Conservation (phyloP, 768 basidiomycete genomes). For the Psilocybe subaeruginosa region DNA sequence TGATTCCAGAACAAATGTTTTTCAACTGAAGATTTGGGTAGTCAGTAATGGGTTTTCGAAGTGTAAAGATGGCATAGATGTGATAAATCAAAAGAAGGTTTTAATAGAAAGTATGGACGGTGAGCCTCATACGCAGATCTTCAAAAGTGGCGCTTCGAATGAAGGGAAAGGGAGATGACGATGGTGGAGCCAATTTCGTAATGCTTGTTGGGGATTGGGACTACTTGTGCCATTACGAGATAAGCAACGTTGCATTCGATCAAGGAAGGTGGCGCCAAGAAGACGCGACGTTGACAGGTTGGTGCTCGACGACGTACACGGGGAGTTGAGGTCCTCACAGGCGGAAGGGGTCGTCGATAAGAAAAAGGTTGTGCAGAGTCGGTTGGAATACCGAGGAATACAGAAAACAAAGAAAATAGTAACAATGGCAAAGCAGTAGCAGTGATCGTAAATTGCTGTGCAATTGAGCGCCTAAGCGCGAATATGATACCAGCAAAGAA, state of each 20-base stretch:
- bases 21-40: conserved; percentile 50
- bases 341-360: not conserved
- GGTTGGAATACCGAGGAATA: not conserved
- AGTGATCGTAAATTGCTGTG: conserved; percentile 5
- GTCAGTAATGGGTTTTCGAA: conserved; percentile 10
- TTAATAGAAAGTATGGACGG: too few species aligned
- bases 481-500: not conserved
- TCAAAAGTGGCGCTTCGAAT: not conserved
- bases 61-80: not conserved
- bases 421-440: not conserved
- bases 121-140: too few species aligned
- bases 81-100: not conserved
- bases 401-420: not conserved
- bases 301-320: not conserved
- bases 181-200: not conserved
- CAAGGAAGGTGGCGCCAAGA: conserved; percentile 10
- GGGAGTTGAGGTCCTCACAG: not conserved
- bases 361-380: not conserved
- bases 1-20: conserved; percentile 73
- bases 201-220: not conserved
- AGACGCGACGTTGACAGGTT: conserved; percentile 9
- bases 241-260: not conserved
- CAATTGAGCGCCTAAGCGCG: conserved; percentile 7
- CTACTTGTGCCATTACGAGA: not conserved
- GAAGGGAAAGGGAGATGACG: not conserved